Conservation (phyloP, 2,329 filamentous ascomycete species). For the Didymella glomerata region DNA sequence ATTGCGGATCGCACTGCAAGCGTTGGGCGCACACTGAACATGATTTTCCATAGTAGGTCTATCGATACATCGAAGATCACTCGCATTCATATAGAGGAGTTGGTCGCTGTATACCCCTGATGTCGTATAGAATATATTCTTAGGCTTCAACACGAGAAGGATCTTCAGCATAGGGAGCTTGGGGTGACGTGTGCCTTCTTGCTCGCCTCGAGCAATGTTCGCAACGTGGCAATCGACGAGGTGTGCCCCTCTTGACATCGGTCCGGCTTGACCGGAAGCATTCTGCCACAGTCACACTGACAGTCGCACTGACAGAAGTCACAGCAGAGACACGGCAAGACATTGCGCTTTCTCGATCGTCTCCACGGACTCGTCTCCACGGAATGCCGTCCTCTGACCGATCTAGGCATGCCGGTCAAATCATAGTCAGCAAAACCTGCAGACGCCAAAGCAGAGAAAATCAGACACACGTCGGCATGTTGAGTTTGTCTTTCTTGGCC, state of each 20-base stretch:
- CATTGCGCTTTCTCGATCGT: slow-evolving; percentile 10
- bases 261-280: slow-evolving; percentile 12
- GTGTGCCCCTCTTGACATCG: slow-evolving; percentile 10
- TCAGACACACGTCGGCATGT: slow-evolving; percentile 7
- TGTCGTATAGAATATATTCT: slow-evolving; percentile 24
- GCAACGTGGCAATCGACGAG: slow-evolving; percentile 13
- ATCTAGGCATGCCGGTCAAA: slow-evolving; percentile 11
- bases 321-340: slow-evolving; percentile 16
- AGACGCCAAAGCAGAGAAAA: slow-evolving; percentile 13
- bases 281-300: not conserved
- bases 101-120: slow-evolving; percentile 22
- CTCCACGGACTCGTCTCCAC: slow-evolving; percentile 8
- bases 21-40: slow-evolving; percentile 68
- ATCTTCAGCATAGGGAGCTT: slow-evolving; percentile 16
- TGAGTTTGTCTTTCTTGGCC: slow-evolving; percentile 20
- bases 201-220: slow-evolving; percentile 19
- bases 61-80: slow-evolving; percentile 3
- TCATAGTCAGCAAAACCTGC: slow-evolving; percentile 17
- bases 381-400: slow-evolving; percentile 6
- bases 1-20: slow-evolving; percentile 75
- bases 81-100: slow-evolving; percentile 6
- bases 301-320: slow-evolving; percentile 20
- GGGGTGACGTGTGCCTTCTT: slow-evolving; percentile 21
- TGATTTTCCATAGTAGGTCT: slow-evolving; percentile 1
- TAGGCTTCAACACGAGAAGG: slow-evolving; percentile 18